Evolutionary conservation across 2,329 filamentous ascomycete species (phyloP).

Genomic region (Cercospora sesami): DNA sequence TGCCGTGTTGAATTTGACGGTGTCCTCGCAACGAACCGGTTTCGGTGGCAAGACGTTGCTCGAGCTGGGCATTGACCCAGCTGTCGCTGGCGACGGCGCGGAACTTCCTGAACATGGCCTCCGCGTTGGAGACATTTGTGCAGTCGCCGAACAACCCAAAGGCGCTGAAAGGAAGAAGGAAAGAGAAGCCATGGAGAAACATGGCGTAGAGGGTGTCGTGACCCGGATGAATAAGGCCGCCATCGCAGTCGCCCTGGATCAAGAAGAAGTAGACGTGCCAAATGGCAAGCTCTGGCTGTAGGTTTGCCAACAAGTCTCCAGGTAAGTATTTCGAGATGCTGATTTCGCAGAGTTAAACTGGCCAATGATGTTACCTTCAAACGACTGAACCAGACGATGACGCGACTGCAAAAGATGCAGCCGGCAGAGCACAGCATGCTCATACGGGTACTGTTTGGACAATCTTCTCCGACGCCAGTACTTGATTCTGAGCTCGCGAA

Average conservation of each 20-base stretch:
- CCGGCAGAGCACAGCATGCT: constrained; percentile 59
- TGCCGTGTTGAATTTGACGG: constrained; percentile 72
- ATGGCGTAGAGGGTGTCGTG: constrained; percentile 70
- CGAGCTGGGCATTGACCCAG: constrained; percentile 74
- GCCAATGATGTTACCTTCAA: constrained; percentile 68
- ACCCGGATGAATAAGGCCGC: constrained; percentile 60
- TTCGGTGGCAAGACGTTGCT: constrained; percentile 88
- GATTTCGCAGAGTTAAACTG: constrained; percentile 58
- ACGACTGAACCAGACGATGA: constrained; percentile 66
- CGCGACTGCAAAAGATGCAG: constrained; percentile 56
- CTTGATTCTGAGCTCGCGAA: constrained; percentile 45
- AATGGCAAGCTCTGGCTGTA: constrained; percentile 63
- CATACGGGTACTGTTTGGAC: constrained; percentile 62
- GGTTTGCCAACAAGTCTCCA: constrained; percentile 39
- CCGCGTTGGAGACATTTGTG: constrained; percentile 74
- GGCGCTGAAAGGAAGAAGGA: constrained; percentile 71
- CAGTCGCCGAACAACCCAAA: constrained; percentile 71
- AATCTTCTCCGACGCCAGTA: constrained; percentile 54
- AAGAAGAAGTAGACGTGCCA: constrained; percentile 58
- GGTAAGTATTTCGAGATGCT: constrained; percentile 26
- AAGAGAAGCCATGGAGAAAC: constrained; percentile 67
- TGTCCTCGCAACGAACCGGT: constrained; percentile 78
- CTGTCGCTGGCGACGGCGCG: constrained; percentile 53
- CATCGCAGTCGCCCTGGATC: constrained; percentile 69
- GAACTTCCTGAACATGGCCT: constrained; percentile 72